A percentile compares a stretch with the other conserved stretches of the same genome.
Conservation (phyloP, 805 yeast genomes). For the Saturnispora serradocipensis region DNA sequence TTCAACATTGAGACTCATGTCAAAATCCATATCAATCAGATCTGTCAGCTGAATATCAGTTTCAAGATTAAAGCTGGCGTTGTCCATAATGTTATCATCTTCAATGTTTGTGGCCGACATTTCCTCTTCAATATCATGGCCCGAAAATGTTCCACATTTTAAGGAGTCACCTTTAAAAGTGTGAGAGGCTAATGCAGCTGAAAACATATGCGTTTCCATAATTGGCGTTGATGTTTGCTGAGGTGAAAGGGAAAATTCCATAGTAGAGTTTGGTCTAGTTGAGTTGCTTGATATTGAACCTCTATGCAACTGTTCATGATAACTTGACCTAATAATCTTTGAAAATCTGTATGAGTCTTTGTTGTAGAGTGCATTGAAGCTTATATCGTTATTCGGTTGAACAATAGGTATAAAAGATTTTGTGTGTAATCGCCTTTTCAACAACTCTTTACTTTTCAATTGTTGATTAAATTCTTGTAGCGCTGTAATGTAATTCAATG, state of each 20-base stretch:
- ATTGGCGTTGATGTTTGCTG: neutral
- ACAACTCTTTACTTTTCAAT: neutral
- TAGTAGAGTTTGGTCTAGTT: conserved; percentile 1
- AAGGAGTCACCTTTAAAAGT: no score
- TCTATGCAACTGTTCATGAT: neutral
- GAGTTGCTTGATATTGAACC: neutral
- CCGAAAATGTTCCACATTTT: no score
- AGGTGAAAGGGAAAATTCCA: neutral
- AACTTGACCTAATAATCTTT: neutral
- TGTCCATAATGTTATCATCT: neutral
- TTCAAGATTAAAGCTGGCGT: neutral
- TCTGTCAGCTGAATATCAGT: conserved; percentile 3
- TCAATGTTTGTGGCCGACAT: neutral
- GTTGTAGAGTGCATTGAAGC: neutral
- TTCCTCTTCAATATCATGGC: neutral
- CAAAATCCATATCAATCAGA: conserved; percentile 7
- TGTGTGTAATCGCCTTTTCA: neutral
- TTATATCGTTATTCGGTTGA: conserved; percentile 1
- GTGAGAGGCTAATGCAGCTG: neutral
- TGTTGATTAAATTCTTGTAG: neutral
- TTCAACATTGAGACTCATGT: neutral
- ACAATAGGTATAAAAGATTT: conserved; percentile 1
- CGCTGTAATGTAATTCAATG: neutral
- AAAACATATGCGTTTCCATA: neutral
- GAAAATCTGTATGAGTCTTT: conserved; percentile 4